phyloP scores from a whole-genome alignment of 1,284 basidiomycete species.

The Heterobasidion parviporum region DNA sequence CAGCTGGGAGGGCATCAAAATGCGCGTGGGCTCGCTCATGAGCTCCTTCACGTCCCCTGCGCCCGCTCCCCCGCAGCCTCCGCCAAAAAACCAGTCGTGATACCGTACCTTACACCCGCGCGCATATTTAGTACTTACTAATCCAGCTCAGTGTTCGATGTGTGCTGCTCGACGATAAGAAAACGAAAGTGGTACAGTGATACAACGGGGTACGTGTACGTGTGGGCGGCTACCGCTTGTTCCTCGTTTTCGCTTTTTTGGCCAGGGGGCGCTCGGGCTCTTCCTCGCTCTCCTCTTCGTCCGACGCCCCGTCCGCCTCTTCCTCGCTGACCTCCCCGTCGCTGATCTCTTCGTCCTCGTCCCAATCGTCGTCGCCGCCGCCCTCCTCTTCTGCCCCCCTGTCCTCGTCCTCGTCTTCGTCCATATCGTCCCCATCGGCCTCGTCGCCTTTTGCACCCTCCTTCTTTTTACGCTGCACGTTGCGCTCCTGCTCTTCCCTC shows the following conservation, averaged over 20 bases:
- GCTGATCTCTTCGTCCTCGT: slow-evolving; percentile 59
- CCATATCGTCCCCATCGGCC: slow-evolving; percentile 53
- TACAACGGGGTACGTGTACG: neutral
- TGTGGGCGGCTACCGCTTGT: slow-evolving; percentile 23
- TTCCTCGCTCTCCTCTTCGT: slow-evolving; percentile 33
- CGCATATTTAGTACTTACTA: neutral
- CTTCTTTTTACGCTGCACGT: slow-evolving; percentile 75
- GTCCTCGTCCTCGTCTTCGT: slow-evolving; percentile 55
- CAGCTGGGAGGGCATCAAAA: slow-evolving; percentile 81
- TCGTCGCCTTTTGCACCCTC: slow-evolving; percentile 33
- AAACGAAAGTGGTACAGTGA: neutral
- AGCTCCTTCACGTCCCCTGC: slow-evolving; percentile 14
- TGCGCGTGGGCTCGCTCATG: slow-evolving; percentile 42
- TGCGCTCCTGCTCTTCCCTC: slow-evolving; percentile 81
- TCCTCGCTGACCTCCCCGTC: slow-evolving; percentile 55
- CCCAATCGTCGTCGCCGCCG: slow-evolving; percentile 36
- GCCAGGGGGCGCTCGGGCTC: slow-evolving; percentile 24
- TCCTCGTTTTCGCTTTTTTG: slow-evolving; percentile 28
- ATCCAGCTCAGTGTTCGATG: neutral
- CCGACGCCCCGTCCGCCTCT: slow-evolving; percentile 27
- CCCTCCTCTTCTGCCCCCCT: slow-evolving; percentile 31
- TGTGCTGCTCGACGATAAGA: neutral
- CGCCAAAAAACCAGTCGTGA: neutral
- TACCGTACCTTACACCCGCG: neutral
- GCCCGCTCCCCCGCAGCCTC: neutral